These are phyloP conservation scores for Herpetomonas samuelpessoai DNA, from an alignment of 208 protist genomes.

Conservation along the genomic window DNA sequence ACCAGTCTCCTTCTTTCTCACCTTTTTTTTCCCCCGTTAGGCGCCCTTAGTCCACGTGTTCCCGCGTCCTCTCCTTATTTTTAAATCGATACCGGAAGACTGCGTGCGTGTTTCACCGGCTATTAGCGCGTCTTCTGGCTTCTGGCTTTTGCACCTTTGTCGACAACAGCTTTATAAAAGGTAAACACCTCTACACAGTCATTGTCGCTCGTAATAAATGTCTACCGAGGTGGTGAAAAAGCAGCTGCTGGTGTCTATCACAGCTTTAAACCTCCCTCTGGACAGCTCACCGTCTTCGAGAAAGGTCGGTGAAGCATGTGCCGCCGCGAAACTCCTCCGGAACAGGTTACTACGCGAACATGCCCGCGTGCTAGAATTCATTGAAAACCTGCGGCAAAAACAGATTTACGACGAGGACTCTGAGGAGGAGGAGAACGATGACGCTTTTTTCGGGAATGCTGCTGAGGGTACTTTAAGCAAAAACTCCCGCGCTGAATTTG, in stretches of 20 bases:
- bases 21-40: background rate
- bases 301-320: slow-evolving; percentile 50
- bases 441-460: slow-evolving; percentile 12
- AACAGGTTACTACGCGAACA: slow-evolving; percentile 77
- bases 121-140: no score
- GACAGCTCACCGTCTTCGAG: slow-evolving; percentile 26
- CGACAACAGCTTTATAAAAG: no score
- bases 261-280: slow-evolving; percentile 53
- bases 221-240: slow-evolving; percentile 60
- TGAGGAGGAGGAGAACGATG: slow-evolving; percentile 27
- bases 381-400: slow-evolving; percentile 55
- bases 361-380: slow-evolving; percentile 50
- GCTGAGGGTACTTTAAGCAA: slow-evolving; percentile 9
- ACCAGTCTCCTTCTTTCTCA: background rate
- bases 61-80: no score
- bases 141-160: no score
- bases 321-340: slow-evolving; percentile 68
- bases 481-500: slow-evolving; percentile 48
- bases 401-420: slow-evolving; percentile 53
- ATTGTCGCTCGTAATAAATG: slow-evolving; percentile 31
- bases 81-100: slow-evolving; percentile 4
- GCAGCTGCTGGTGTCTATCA: slow-evolving; percentile 64
- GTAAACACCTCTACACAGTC: no score
- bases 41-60: background rate
- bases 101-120: no score